Conservation (phyloP, 2,329 filamentous ascomycete genomes). For the Trichoderma breve region DNA sequence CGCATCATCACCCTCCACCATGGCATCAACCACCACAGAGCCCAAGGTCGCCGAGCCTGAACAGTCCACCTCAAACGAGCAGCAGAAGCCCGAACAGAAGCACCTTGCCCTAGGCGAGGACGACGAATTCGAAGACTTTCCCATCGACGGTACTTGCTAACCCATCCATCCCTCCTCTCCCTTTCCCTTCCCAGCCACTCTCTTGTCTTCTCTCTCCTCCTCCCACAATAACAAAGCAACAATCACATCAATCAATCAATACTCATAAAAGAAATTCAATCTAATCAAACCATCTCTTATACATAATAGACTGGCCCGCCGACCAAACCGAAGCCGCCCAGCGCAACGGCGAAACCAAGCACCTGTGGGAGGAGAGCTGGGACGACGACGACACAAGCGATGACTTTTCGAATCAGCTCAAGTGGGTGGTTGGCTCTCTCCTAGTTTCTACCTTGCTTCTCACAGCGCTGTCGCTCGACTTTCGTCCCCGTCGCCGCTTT, state of each 20-base stretch:
- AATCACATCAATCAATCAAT: neutral
- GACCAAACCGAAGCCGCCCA: conserved; percentile 83
- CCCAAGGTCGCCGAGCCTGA: conserved; percentile 33
- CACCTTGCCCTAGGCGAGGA: conserved; percentile 82
- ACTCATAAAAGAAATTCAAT: neutral
- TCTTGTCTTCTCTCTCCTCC: no score
- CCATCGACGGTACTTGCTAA: conserved; percentile 73
- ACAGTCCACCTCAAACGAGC: conserved; percentile 25
- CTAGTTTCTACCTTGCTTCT: neutral
- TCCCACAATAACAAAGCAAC: neutral
- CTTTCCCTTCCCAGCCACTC: neutral
- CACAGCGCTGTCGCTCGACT: neutral
- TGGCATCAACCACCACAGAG: conserved; percentile 32
- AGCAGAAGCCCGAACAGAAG: conserved; percentile 42
- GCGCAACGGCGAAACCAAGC: conserved; percentile 64
- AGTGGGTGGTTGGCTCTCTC: conserved; percentile 55
- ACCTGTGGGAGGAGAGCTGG: conserved; percentile 99
- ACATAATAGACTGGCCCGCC: conserved; percentile 75
- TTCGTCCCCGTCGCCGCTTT: conserved; percentile 3
- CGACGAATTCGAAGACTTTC: conserved; percentile 99
- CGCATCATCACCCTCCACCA: conserved; percentile 17
- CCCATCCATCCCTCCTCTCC: neutral
- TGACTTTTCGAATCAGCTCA: conserved; percentile 92
- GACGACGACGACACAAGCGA: conserved; percentile 97
- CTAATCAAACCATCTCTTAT: neutral